A percentile compares a stretch with the other conserved stretches of the same genome.
These are phyloP conservation scores for Alternaria ethzedia DNA, from an alignment of 2,329 filamentous ascomycete species.

Conservation along the genomic window DNA sequence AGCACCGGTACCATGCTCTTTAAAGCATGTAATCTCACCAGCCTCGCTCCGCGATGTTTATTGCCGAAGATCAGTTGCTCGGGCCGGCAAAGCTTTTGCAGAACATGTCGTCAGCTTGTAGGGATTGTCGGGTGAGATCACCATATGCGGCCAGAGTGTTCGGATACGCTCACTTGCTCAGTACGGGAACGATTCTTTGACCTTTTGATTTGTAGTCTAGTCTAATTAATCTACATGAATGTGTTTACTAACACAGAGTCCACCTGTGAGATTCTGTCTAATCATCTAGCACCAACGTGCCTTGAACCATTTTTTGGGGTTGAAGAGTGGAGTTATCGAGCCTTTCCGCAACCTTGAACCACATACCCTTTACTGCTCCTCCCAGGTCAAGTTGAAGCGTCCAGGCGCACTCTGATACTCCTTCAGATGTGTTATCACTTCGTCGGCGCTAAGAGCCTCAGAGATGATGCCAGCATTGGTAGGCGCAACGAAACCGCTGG, in stretches of 20 bases:
- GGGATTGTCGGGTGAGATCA: neutral
- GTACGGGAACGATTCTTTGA: neutral
- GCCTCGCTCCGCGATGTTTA: neutral
- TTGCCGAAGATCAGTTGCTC: neutral
- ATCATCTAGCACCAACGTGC: neutral
- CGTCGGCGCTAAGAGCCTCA: constrained; percentile 74
- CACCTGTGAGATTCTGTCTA: neutral
- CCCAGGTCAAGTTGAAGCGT: constrained; percentile 84
- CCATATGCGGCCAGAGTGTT: neutral
- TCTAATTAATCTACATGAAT: neutral
- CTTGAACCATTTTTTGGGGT: neutral
- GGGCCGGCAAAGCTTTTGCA: neutral
- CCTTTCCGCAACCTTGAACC: neutral
- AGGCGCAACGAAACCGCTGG: constrained; percentile 75
- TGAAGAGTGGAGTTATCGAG: neutral
- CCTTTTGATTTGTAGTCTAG: neutral
- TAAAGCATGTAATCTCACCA: neutral
- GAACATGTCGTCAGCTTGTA: neutral
- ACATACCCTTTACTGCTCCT: constrained; percentile 46
- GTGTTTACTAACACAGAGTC: neutral
- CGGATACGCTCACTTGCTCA: neutral
- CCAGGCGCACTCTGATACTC: constrained; percentile 78
- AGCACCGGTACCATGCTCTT: neutral
- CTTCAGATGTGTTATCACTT: constrained; percentile 72
- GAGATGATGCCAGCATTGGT: constrained; percentile 78